Conservation (phyloP, 768 basidiomycete species). For the Leccinum rimulosum region DNA sequence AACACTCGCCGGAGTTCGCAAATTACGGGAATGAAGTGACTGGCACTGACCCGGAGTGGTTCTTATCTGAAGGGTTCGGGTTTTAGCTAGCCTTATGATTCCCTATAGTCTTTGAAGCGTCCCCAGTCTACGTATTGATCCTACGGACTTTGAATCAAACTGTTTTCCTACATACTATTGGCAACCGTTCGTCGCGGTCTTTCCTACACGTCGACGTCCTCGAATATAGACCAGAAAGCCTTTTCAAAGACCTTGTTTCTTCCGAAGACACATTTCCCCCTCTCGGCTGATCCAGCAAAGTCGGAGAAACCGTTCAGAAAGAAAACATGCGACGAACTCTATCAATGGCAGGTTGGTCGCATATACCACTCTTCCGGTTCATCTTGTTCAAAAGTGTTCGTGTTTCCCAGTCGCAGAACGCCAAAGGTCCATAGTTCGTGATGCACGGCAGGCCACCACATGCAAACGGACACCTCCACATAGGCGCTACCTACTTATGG, state of each 20-base stretch:
- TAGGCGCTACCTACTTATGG: constrained; percentile 52
- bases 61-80: too few relatives aligned
- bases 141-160: too few relatives aligned
- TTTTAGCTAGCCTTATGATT: too few relatives aligned
- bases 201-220: constrained; percentile 10
- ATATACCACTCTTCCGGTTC: neutral
- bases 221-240: constrained; percentile 31
- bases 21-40: too few relatives aligned
- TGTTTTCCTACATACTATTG: too few relatives aligned
- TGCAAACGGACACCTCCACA: constrained; percentile 94
- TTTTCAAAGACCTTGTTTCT: constrained; percentile 69
- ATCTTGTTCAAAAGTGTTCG: neutral
- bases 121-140: too few relatives aligned
- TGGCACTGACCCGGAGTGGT: too few relatives aligned
- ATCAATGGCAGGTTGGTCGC: constrained; percentile 66
- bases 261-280: constrained; percentile 78
- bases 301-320: constrained; percentile 56
- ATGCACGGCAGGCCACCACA: constrained; percentile 97
- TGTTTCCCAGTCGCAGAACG: constrained; percentile 56
- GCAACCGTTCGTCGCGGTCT: constrained; percentile 8
- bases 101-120: too few relatives aligned
- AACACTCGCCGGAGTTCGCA: too few relatives aligned
- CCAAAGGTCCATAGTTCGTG: constrained; percentile 69
- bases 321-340: constrained; percentile 71
- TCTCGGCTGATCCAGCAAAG: constrained; percentile 64